Conservation (phyloP, 2,329 filamentous ascomycete genomes). For the Stachybotrys chlorohalonatus region DNA sequence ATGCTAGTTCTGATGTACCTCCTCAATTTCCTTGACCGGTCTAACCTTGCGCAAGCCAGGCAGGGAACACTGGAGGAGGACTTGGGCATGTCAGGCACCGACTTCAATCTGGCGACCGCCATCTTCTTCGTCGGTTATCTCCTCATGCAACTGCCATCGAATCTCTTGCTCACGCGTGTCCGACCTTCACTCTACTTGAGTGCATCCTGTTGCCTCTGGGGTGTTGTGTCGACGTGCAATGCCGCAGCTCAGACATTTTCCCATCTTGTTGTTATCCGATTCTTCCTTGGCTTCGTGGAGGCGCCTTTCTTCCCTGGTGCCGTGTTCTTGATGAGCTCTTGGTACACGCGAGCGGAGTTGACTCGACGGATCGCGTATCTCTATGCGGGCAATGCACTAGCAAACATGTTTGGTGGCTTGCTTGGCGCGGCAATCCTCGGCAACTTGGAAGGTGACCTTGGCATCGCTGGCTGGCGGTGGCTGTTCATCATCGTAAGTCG, state of each 20-base stretch:
- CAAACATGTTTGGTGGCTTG: conserved; percentile 22
- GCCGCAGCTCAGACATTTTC: conserved; percentile 30
- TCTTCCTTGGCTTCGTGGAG: conserved; percentile 39
- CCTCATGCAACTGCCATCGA: conserved; percentile 25
- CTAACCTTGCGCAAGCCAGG: conserved; percentile 11
- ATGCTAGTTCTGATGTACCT: conserved; percentile 26
- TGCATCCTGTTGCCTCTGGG: conserved; percentile 12
- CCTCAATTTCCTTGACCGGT: conserved; percentile 29
- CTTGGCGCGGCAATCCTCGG: conserved; percentile 21
- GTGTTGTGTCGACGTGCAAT: conserved; percentile 20
- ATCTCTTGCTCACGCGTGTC: conserved; percentile 17
- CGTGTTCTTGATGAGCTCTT: conserved; percentile 27
- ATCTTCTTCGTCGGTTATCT: conserved; percentile 26
- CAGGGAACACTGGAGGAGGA: conserved; percentile 23
- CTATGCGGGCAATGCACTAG: conserved; percentile 17
- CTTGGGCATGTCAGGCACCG: conserved; percentile 23
- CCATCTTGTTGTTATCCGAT: conserved; percentile 24
- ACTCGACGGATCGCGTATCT: conserved; percentile 19
- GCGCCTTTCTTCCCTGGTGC: conserved; percentile 44
- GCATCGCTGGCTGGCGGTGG: conserved; percentile 15
- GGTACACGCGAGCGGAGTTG: conserved; percentile 29
- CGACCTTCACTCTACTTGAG: conserved; percentile 12
- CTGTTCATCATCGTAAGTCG: conserved; percentile 14
- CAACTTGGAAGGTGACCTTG: conserved; percentile 17
- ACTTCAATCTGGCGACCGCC: conserved; percentile 27